phyloP scores from a whole-genome alignment of 1,284 basidiomycete genomes.

The Sphagnurus paluster region DNA sequence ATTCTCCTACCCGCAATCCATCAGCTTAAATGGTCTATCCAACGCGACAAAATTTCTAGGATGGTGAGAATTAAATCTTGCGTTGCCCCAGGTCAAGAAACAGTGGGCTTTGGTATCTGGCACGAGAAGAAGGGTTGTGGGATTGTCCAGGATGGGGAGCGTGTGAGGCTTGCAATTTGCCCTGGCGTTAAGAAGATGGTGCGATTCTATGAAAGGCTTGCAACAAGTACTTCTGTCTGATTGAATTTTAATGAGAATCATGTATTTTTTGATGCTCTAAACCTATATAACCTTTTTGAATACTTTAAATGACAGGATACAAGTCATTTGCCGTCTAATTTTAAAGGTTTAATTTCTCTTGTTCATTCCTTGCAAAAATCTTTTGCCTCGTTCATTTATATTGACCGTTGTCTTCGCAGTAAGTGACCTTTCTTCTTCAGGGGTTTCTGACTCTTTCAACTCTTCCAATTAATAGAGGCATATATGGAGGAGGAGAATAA shows the following conservation, averaged over 20 bases:
- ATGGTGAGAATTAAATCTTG: slow-evolving; percentile 41
- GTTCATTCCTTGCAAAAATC: background rate
- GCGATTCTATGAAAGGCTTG: slow-evolving; percentile 54
- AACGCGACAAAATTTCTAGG: slow-evolving; percentile 55
- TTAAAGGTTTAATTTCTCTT: background rate
- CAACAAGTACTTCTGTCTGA: slow-evolving; percentile 8
- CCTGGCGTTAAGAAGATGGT: slow-evolving; percentile 60
- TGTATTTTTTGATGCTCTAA: background rate
- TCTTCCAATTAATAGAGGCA: background rate
- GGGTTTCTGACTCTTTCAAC: too few relatives aligned
- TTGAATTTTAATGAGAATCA: background rate
- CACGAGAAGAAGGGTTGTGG: slow-evolving; percentile 48
- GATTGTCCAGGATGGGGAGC: slow-evolving; percentile 58
- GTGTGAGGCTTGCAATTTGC: slow-evolving; percentile 65
- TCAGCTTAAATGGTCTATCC: slow-evolving; percentile 58
- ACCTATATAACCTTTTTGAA: background rate
- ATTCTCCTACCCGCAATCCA: slow-evolving; percentile 55
- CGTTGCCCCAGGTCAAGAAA: slow-evolving; percentile 24
- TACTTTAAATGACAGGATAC: background rate
- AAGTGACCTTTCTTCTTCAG: too few relatives aligned
- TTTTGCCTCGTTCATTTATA: too few relatives aligned
- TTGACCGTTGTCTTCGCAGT: too few relatives aligned
- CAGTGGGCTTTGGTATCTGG: slow-evolving; percentile 47
- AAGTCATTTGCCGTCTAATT: background rate
- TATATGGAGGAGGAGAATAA: background rate